These are phyloP conservation scores for Euphorbia schlechtendalii DNA, from an alignment of 441 rosid genomes.

Conservation along the genomic window DNA sequence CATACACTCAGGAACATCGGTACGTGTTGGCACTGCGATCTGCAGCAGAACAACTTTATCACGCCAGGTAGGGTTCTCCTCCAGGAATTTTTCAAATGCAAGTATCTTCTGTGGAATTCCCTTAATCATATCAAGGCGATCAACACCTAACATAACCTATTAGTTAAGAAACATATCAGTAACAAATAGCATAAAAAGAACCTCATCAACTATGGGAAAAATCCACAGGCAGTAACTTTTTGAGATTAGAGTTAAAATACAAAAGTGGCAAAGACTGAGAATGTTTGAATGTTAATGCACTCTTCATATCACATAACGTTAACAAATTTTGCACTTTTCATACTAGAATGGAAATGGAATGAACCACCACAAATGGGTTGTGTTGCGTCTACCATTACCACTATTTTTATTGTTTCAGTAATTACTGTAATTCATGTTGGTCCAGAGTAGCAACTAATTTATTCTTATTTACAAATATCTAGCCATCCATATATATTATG, in stretches of 20 bases:
- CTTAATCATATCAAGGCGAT: conserved; percentile 99
- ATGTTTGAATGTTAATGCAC: neutral
- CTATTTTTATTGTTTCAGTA: neutral
- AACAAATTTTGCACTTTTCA: neutral
- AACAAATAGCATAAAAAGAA: conserved; percentile 12
- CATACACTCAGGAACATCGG: conserved; percentile 99
- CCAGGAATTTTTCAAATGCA: conserved; percentile 98
- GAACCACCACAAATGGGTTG: neutral
- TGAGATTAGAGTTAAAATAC: neutral
- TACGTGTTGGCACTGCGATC: conserved; percentile 99
- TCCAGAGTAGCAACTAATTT: neutral
- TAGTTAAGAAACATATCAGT: conserved; percentile 9
- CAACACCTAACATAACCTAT: conserved; percentile 98
- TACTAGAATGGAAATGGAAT: neutral
- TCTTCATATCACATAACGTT: neutral
- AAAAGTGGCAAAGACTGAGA: neutral
- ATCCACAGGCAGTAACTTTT: neutral
- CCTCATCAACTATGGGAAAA: neutral
- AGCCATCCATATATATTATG: neutral
- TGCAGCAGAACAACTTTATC: conserved; percentile 96
- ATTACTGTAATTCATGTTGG: neutral
- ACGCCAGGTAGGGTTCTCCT: conserved; percentile 89
- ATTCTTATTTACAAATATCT: neutral
- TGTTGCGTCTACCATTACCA: neutral
- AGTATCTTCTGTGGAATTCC: conserved; percentile 99